These are phyloP conservation scores for Sordariomycetes sp. DNA, from an alignment of 2,329 filamentous ascomycete species.

Conservation along the genomic window DNA sequence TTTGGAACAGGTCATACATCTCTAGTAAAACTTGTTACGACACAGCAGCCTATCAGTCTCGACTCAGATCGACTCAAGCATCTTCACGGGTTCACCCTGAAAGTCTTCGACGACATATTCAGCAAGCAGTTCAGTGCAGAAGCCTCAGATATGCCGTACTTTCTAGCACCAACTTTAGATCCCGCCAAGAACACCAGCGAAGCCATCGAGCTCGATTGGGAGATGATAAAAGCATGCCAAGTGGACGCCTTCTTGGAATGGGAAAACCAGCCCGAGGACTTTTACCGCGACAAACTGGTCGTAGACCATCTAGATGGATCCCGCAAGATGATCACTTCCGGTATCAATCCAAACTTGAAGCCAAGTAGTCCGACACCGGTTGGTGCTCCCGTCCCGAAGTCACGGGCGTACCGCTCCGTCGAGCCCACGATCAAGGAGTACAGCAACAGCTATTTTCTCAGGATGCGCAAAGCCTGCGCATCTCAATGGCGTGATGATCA, in stretches of 20 bases:
- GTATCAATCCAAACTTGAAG: constrained; percentile 47
- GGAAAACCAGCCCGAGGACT: constrained; percentile 32
- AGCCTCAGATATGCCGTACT: constrained; percentile 65
- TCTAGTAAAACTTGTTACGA: constrained; percentile 37
- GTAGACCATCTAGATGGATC: constrained; percentile 53
- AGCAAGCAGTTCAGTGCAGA: constrained; percentile 72
- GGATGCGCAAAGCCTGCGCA: constrained; percentile 39
- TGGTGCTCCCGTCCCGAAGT: constrained; percentile 35
- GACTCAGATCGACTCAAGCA: constrained; percentile 33
- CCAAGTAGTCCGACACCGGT: constrained; percentile 57
- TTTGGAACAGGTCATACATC: constrained; percentile 57
- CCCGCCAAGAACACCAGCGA: constrained; percentile 11
- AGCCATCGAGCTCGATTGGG: constrained; percentile 12
- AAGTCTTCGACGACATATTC: constrained; percentile 75
- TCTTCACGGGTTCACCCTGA: constrained; percentile 65
- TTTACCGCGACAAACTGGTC: constrained; percentile 45
- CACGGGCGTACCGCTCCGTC: constrained; percentile 29
- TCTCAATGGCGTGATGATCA: constrained; percentile 56
- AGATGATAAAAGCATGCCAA: too few relatives aligned
- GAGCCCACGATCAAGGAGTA: constrained; percentile 69
- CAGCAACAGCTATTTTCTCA: constrained; percentile 66
- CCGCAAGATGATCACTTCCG: constrained; percentile 48
- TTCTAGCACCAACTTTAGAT: constrained; percentile 61
- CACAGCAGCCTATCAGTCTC: constrained; percentile 28
- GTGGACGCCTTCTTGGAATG: too few relatives aligned